Evolutionary conservation across 2,329 filamentous ascomycete species (phyloP), one percentile per base, ranked within the genome.

Genomic region (Neocatenulostroma microsporum): DNA sequence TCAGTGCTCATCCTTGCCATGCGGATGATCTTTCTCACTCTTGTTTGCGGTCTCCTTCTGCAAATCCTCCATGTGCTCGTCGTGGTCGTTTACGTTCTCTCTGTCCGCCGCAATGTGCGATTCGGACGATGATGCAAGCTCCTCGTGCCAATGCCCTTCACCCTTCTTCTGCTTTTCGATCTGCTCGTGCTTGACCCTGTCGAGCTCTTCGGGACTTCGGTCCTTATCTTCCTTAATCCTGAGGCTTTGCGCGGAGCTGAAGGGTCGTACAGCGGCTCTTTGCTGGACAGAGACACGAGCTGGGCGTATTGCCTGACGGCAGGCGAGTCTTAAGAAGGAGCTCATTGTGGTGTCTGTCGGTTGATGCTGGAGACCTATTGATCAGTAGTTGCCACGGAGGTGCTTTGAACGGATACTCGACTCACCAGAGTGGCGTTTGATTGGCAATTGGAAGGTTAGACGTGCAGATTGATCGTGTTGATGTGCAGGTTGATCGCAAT

Each of bases 181-280:
- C 41, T 66, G 62, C 36, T 67, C 61, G 39, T 68, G 60, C 53
- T 68, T 69, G 28, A 58, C 56, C 31, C 50, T 36, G 36, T 69
- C 66, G 20, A 65, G 38, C 40, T 68, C 56, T 14, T 64, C 56
- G 9, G 58, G 50, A n/a, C 15, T 36, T 27, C 45, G 62, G 13
- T 55, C 41, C 15, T 54, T 54, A 40, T 66, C 63, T 49, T 67
- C 63, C 39, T 66, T 66, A 36, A 67, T 44, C 15, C 46, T 45
- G 25, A 57, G 46, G 12, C 42, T 48, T 13, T 46, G 48, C n/a
- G 58, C 57, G 7, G 42, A 55, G 33, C 45, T 51, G 39, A 67
- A 51, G 3, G 52, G 37, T 20, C 50, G 44, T 20, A 27, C 14
- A 28, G 29, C 23, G 23, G 8, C 23, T 24, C 8, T 24, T 24